Evolutionary conservation across 306 rosid genomes (phyloP).

Genomic region (Begonia loranthoides): DNA sequence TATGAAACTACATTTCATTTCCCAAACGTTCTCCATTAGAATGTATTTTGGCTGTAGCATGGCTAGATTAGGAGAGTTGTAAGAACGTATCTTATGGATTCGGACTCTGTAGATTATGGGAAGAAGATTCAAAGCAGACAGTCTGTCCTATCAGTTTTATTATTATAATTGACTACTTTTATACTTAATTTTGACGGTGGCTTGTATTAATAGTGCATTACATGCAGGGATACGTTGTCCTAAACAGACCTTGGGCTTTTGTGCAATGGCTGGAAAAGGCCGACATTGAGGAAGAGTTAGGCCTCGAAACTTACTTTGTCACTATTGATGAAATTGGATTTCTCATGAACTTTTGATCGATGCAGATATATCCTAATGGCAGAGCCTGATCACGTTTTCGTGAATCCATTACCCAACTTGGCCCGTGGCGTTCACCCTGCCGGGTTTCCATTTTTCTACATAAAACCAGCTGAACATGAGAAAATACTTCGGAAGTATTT

Average conservation of each 20-base stretch:
- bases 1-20: too few species aligned
- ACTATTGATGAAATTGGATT: constrained; percentile 20
- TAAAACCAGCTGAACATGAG: constrained; percentile 56
- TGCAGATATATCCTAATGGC: constrained; percentile 97
- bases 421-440: constrained; percentile 49
- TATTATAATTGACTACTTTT: background rate
- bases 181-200: background rate
- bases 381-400: constrained; percentile 85
- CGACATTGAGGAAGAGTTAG: constrained; percentile 73
- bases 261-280: constrained; percentile 96
- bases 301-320: constrained; percentile 1
- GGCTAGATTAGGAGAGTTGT: background rate
- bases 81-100: too few species aligned
- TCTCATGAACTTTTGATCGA: constrained; percentile 17
- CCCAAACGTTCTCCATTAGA: background rate
- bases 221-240: constrained; percentile 72
- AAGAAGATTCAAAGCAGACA: too few species aligned
- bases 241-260: constrained; percentile 96
- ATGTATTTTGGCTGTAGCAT: background rate
- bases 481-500: constrained; percentile 58
- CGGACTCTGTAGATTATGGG: too few species aligned
- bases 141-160: too few species aligned
- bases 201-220: background rate
- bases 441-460: constrained; percentile 77
- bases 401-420: constrained; percentile 74